A percentile compares a stretch with the other conserved stretches of the same genome.
phyloP scores from a whole-genome alignment of 176 grass and related monocot genomes.

The Avena eriantha region DNA sequence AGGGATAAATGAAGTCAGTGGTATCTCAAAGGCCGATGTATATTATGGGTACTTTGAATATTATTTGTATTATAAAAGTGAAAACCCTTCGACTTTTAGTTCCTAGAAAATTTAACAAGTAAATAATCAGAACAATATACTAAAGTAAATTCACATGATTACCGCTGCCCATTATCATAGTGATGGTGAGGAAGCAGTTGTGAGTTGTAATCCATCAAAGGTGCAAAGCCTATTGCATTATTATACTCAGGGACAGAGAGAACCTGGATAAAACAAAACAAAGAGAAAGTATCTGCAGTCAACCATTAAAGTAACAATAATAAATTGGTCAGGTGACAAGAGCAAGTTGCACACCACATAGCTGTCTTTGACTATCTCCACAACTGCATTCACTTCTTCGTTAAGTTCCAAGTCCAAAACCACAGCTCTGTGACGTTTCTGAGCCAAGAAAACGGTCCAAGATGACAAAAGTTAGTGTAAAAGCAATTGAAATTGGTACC shows the following conservation, averaged over 20 bases:
- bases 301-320: slow-evolving; percentile 7
- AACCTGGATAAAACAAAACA: slow-evolving; percentile 58
- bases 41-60: not conserved
- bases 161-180: slow-evolving; percentile 82
- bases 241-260: slow-evolving; percentile 89
- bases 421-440: slow-evolving; percentile 75
- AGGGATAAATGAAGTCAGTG: not conserved
- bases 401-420: slow-evolving; percentile 72
- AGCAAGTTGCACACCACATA: slow-evolving; percentile 65
- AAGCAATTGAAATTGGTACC: slow-evolving; percentile 14
- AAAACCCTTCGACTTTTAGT: not conserved
- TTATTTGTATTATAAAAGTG: slow-evolving; percentile 25
- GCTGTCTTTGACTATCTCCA: slow-evolving; percentile 87
- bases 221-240: slow-evolving; percentile 77
- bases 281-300: slow-evolving; percentile 26
- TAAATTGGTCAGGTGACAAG: not conserved
- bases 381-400: slow-evolving; percentile 81
- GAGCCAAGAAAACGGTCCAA: slow-evolving; percentile 35
- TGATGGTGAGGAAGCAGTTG: slow-evolving; percentile 62
- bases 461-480: not conserved
- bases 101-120: not conserved
- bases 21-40: not conserved
- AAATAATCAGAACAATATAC: not conserved
- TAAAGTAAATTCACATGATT: slow-evolving; percentile 23
- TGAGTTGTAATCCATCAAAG: slow-evolving; percentile 86